These are phyloP conservation scores for Candida oleophila DNA, from an alignment of 805 yeast species.

Conservation along the genomic window DNA sequence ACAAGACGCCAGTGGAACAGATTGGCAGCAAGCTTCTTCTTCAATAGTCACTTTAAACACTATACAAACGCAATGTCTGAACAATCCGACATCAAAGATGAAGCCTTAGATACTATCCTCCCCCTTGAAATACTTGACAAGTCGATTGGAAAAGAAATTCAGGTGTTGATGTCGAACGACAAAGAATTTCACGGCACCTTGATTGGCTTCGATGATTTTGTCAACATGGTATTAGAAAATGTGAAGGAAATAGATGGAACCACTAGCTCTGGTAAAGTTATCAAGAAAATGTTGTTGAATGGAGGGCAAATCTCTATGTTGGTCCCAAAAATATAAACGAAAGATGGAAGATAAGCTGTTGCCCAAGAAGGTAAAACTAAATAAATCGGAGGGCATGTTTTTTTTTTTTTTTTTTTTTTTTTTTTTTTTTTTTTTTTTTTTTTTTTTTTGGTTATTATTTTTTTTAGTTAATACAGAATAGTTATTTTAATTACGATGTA, in stretches of 20 bases:
- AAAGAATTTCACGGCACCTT: constrained; percentile 87
- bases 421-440: too few species aligned
- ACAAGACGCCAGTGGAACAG: too few species aligned
- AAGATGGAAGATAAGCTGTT: background rate
- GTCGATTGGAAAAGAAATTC: constrained; percentile 75
- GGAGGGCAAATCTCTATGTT: constrained; percentile 75
- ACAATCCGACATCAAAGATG: background rate
- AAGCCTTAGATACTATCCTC: constrained; percentile 27
- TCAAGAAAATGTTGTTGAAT: constrained; percentile 62
- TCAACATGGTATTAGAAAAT: constrained; percentile 83
- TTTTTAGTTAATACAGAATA: too few species aligned
- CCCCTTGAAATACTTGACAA: constrained; percentile 89
- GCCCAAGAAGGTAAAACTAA: too few species aligned
- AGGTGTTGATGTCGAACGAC: constrained; percentile 61
- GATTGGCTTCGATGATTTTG: constrained; percentile 93
- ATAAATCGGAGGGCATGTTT: background rate
- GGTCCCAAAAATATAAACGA: constrained; percentile 15
- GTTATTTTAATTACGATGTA: too few species aligned
- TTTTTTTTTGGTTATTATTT: too few species aligned
- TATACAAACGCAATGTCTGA: constrained; percentile 1
- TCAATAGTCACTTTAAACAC: too few species aligned
- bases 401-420: too few species aligned
- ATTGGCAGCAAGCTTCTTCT: too few species aligned
- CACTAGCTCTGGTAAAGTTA: constrained; percentile 43
- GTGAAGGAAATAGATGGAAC: constrained; percentile 60